Conservation (phyloP, 1,284 basidiomycete species). For the Neonothopanus nambi region DNA sequence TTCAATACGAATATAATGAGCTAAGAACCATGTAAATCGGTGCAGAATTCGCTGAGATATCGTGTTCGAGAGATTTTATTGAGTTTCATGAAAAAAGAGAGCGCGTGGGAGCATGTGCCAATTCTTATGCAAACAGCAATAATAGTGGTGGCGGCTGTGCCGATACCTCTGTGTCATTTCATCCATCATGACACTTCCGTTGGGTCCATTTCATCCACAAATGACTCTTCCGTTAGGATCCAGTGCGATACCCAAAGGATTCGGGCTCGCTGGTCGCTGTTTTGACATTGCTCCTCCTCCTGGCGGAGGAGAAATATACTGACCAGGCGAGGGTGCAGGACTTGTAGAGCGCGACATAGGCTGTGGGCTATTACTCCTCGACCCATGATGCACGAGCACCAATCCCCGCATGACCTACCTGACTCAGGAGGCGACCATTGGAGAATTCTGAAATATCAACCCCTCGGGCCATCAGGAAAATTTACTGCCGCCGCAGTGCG, state of each 20-base stretch:
- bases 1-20: too few species aligned
- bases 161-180: conserved; percentile 13
- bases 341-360: conserved; percentile 12
- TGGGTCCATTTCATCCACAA: conserved; percentile 12
- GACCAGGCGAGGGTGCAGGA: conserved; percentile 10
- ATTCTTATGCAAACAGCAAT: too few species aligned
- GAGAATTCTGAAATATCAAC: too few species aligned
- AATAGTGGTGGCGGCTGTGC: too few species aligned
- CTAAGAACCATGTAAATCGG: too few species aligned
- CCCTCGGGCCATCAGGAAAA: too few species aligned
- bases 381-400: conserved; percentile 10
- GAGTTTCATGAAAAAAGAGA: too few species aligned
- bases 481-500: too few species aligned
- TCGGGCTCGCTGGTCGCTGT: conserved; percentile 10
- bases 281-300: conserved; percentile 1
- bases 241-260: conserved; percentile 10
- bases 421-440: conserved; percentile 18
- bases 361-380: conserved; percentile 13
- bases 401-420: conserved; percentile 35
- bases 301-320: conserved; percentile 10
- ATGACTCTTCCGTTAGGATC: conserved; percentile 7
- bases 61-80: too few species aligned
- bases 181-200: conserved; percentile 7
- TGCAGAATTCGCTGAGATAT: too few species aligned
- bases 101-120: too few species aligned